These are phyloP conservation scores for Camellia sinensis DNA, from an alignment of 148 eudicot species.

Conservation along the genomic window DNA sequence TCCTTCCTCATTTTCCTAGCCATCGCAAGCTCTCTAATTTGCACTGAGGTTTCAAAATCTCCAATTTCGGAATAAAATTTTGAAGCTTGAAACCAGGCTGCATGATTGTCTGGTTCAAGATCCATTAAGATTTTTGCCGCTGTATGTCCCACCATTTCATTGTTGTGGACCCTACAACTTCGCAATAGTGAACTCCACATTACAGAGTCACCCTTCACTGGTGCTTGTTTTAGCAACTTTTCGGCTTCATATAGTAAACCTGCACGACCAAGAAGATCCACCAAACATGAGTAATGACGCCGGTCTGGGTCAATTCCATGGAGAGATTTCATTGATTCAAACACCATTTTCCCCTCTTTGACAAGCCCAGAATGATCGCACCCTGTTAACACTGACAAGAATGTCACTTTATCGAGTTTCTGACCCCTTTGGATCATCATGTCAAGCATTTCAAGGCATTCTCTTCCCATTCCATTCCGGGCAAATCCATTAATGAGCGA, in stretches of 20 bases:
- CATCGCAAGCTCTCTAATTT: slow-evolving; percentile 48
- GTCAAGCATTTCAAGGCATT: slow-evolving; percentile 51
- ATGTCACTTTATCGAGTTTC: slow-evolving; percentile 71
- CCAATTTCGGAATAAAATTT: slow-evolving; percentile 64
- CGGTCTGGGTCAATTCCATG: slow-evolving; percentile 51
- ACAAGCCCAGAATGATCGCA: slow-evolving; percentile 79
- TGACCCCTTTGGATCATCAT: slow-evolving; percentile 53
- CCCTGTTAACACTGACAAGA: slow-evolving; percentile 65
- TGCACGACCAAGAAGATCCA: slow-evolving; percentile 67
- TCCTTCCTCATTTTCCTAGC: slow-evolving; percentile 47
- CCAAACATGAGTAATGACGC: slow-evolving; percentile 67
- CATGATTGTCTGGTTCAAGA: slow-evolving; percentile 53
- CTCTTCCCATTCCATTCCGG: slow-evolving; percentile 61
- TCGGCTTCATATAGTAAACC: slow-evolving; percentile 67
- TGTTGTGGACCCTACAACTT: slow-evolving; percentile 64
- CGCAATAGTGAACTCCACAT: slow-evolving; percentile 78
- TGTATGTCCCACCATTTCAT: slow-evolving; percentile 52
- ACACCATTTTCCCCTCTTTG: slow-evolving; percentile 56
- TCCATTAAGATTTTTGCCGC: slow-evolving; percentile 50
- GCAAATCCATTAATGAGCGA: slow-evolving; percentile 73
- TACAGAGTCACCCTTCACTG: slow-evolving; percentile 32
- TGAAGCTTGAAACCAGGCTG: slow-evolving; percentile 55
- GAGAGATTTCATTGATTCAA: slow-evolving; percentile 48
- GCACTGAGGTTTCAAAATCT: slow-evolving; percentile 44
- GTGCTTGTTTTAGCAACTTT: slow-evolving; percentile 43